phyloP scores from a whole-genome alignment of 2,329 filamentous ascomycete genomes.

The Karstenula rhodostoma region DNA sequence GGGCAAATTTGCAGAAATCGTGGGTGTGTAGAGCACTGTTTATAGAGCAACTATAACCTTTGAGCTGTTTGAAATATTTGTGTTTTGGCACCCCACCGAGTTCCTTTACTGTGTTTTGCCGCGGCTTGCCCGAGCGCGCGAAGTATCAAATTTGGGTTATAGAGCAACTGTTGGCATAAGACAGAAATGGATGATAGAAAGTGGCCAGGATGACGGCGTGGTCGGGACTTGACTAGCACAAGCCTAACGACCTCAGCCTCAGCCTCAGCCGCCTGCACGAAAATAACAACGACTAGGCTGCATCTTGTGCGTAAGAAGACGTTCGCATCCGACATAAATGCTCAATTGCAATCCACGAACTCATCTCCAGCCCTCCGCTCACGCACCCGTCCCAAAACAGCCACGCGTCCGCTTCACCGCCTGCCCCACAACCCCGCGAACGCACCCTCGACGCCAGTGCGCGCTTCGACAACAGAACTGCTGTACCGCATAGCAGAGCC shows the following conservation, averaged over 20 bases:
- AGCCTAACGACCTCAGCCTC: not conserved
- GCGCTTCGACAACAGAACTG: not conserved
- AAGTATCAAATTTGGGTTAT: too few species aligned
- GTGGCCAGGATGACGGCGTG: not conserved
- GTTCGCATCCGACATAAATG: too few species aligned
- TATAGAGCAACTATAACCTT: too few species aligned
- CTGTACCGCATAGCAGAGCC: not conserved
- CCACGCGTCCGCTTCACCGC: conserved; percentile 13
- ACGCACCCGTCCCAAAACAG: conserved; percentile 1
- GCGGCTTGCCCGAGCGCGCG: too few species aligned
- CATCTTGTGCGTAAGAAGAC: not conserved
- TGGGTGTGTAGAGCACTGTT: too few species aligned
- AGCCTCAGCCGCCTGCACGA: not conserved
- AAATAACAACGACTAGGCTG: not conserved
- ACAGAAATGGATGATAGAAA: too few species aligned
- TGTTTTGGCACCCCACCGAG: too few species aligned
- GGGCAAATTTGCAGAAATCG: too few species aligned
- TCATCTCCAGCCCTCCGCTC: not conserved
- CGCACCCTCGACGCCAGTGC: not conserved
- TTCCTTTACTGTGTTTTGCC: too few species aligned
- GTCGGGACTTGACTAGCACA: not conserved
- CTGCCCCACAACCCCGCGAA: conserved; percentile 7
- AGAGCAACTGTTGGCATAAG: too few species aligned
- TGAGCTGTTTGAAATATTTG: too few species aligned
- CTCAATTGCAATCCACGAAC: conserved; percentile 3